Evolutionary conservation across 495 filamentous ascomycete genomes (phyloP), one percentile per base, ranked within the genome.

Genomic region (Penicillium herquei): DNA sequence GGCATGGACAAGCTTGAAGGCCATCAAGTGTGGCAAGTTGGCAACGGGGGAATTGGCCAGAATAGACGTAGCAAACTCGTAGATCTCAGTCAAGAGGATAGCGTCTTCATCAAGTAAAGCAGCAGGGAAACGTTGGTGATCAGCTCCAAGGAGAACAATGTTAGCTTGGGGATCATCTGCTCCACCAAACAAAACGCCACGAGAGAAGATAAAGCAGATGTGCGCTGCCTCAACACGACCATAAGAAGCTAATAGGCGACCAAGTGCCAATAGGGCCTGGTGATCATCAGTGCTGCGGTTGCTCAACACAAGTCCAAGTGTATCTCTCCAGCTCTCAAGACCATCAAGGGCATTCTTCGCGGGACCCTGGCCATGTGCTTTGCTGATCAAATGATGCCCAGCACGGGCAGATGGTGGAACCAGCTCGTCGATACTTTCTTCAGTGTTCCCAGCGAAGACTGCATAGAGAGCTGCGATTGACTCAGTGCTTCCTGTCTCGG

Each of bases 391-490:
- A 66, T 94, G 91, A 55, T 97, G 82, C 6, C 95, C 95, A 44
- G 92, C 90, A 33, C 95, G 83, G 39, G 94, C 95, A 52, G 92
- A 94, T 18, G 87, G 87, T 9, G 94, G 93, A n/a, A 99, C 94
- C 44, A 99, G 84, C 63, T 97, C 92, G 68, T 99, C 94, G 32
- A 98, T 83, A 57, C 91, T 93, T 58, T 98, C 95, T 53, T 97
- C 93, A 55, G 87, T 83, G 62, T 96, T 98, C 0, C 94, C 92
- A 31, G 92, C 92, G 55, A 99, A 89, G 6, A 96, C 86, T 60
- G 92, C 88, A 67, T 98, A 99, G 11, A 98, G 74, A 6, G 91
- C 88, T 14, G 95, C 91, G 39, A 98, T 77, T 8, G 92, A 89
- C 64, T 96, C 87, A 21, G 88, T 87, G 52, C 89, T 89, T 33